Evolutionary conservation across 2,329 filamentous ascomycete genomes (phyloP), one percentile per base, ranked within the genome.

Genomic region (Coniochaeta sp.): DNA sequence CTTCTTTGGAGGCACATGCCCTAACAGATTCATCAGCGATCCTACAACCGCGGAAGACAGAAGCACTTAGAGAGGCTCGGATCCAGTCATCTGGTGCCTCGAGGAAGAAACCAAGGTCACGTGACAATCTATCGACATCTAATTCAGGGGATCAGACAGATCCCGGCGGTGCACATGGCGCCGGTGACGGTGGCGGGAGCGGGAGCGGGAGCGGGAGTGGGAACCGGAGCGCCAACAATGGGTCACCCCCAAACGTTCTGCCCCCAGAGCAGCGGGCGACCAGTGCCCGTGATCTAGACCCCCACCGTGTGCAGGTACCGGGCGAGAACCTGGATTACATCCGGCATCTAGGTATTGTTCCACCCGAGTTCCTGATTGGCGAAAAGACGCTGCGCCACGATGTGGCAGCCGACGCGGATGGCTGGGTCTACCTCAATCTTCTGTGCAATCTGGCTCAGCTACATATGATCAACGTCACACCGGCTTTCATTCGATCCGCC

Each of bases 381-480:
- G 75, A 77, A 17, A 76, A 74, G 19, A 67, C 76, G 1, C 69
- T 58, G 31, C 24, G 60, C 6, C 58, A 73, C 2, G 79, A 85
- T 58, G 82, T 85, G 12, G 79, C 81, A 16, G 80, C 86, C 0
- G 86, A 88, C 59, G 78, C 79, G 0, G 86, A 91, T 28, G 89
- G 89, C 5, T 95, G 90, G 90, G 85, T 93, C 0, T 93, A 93
- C 66, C 75, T 95, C 7, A 95, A 95, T 66, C 75, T 96, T 1
- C 79, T 96, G 1, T 87, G 88, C 69, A 92, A 89, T 68, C 82
- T 96, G 78, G 91, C 91, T 0, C 91, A 96, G 72, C 76, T 96
- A 19, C 91, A 96, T 67, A 93, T 92, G 0, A 81, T 95, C 65
- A 93, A 91, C 61, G 90, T 96, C 1, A 92, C 91, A 0, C 81